Evolutionary conservation across 2,329 filamentous ascomycete genomes (phyloP).

Genomic region (Aspergillus persii): DNA sequence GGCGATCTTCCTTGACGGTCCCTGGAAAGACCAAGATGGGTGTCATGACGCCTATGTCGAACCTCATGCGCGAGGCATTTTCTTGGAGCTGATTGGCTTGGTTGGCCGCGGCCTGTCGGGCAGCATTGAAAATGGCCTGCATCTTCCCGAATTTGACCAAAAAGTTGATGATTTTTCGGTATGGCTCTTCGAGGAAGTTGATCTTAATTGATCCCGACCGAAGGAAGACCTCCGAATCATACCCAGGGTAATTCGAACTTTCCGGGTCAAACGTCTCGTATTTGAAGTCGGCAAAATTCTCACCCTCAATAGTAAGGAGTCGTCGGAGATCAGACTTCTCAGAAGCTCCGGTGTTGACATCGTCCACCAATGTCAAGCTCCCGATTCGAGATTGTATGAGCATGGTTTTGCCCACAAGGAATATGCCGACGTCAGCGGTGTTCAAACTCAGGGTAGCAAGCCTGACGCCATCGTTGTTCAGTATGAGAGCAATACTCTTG

Average conservation of each 20-base stretch:
- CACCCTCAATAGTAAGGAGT: constrained; percentile 89
- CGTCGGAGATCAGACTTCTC: constrained; percentile 77
- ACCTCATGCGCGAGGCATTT: constrained; percentile 84
- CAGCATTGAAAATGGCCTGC: constrained; percentile 98
- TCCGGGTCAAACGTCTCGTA: constrained; percentile 90
- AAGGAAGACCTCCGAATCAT: constrained; percentile 87
- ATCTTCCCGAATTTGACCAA: constrained; percentile 99
- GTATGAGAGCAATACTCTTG: constrained; percentile 86
- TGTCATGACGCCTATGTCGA: constrained; percentile 89
- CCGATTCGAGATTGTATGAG: constrained; percentile 82
- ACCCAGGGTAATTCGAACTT: constrained; percentile 80
- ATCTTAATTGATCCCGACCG: constrained; percentile 93
- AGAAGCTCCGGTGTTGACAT: constrained; percentile 86
- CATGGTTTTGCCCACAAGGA: constrained; percentile 82
- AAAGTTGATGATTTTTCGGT: constrained; percentile 97
- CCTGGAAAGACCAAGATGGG: constrained; percentile 95
- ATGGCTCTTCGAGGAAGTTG: constrained; percentile 95
- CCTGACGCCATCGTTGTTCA: constrained; percentile 96
- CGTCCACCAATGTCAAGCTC: constrained; percentile 83
- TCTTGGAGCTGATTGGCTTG: constrained; percentile 93
- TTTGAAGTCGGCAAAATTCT: constrained; percentile 93
- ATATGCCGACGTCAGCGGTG: constrained; percentile 86
- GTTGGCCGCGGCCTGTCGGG: constrained; percentile 87
- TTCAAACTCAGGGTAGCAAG: constrained; percentile 90
- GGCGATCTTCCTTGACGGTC: constrained; percentile 65